Evolutionary conservation across 2,329 filamentous ascomycete genomes (phyloP).

Genomic region (Cadophora malorum): DNA sequence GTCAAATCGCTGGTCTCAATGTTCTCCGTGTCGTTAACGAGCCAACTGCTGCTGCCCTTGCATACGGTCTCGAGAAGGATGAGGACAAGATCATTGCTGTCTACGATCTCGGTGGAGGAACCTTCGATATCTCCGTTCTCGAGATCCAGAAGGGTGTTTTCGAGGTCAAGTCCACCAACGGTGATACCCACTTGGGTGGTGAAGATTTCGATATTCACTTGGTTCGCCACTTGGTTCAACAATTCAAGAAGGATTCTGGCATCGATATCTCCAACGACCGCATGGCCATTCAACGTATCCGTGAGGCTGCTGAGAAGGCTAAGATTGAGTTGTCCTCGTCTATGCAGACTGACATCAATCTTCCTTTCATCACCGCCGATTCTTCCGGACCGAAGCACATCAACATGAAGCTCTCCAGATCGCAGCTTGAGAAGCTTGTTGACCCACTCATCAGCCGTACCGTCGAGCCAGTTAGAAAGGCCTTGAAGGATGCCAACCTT

Average conservation of each 20-base stretch:
- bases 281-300: slow-evolving; percentile 99
- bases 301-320: slow-evolving; percentile 97
- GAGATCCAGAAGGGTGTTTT: slow-evolving; percentile 98
- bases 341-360: slow-evolving; percentile 95
- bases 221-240: slow-evolving; percentile 89
- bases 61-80: slow-evolving; percentile 96
- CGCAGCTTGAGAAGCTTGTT: slow-evolving; percentile 92
- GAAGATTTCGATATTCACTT: slow-evolving; percentile 97
- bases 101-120: slow-evolving; percentile 98
- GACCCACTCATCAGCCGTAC: slow-evolving; percentile 87
- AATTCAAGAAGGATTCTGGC: slow-evolving; percentile 95
- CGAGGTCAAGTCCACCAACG: slow-evolving; percentile 98
- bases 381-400: slow-evolving; percentile 97
- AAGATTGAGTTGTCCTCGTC: slow-evolving; percentile 98
- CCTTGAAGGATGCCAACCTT: slow-evolving; percentile 92
- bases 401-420: slow-evolving; percentile 90
- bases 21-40: slow-evolving; percentile 98
- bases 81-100: slow-evolving; percentile 88
- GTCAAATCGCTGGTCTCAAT: slow-evolving; percentile 94
- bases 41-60: slow-evolving; percentile 93
- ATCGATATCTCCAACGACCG: slow-evolving; percentile 91
- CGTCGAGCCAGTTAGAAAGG: slow-evolving; percentile 93
- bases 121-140: slow-evolving; percentile 97
- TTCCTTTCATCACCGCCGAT: slow-evolving; percentile 98
- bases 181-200: slow-evolving; percentile 97